These are phyloP conservation scores for Fusarium humuli DNA, from an alignment of 2,329 filamentous ascomycete species.

Conservation along the genomic window DNA sequence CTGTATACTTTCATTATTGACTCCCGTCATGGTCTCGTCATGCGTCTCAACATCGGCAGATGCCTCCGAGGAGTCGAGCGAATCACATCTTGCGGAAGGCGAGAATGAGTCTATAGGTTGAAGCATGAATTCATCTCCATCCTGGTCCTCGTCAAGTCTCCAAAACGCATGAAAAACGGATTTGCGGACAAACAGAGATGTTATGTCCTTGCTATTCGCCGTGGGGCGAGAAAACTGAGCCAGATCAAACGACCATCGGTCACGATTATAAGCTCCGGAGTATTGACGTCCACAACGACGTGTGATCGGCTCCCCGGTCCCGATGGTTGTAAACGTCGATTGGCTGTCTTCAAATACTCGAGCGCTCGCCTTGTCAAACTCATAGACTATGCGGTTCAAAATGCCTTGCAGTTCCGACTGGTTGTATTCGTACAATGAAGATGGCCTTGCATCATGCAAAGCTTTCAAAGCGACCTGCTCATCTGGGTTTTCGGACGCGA, in stretches of 20 bases:
- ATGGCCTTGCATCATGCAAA: background rate
- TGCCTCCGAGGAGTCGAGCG: background rate
- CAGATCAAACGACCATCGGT: background rate
- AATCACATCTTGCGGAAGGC: background rate
- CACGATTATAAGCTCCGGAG: background rate
- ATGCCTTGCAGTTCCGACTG: background rate
- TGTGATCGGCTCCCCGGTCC: background rate
- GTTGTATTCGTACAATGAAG: background rate
- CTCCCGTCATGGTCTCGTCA: background rate
- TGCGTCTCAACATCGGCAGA: background rate
- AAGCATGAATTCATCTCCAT: background rate
- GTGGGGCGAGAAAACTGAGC: background rate
- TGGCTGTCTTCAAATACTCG: background rate
- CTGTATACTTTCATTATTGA: background rate
- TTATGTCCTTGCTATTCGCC: background rate
- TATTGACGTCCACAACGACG: constrained; percentile 7
- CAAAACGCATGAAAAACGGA: constrained; percentile 14
- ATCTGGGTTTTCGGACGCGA: constrained; percentile 1
- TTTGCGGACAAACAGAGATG: constrained; percentile 12
- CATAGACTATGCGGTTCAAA: background rate
- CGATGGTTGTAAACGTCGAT: background rate
- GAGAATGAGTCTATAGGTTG: background rate
- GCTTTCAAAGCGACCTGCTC: background rate
- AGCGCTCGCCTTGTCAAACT: background rate
- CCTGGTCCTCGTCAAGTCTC: background rate